Evolutionary conservation across 164 flowering plant genomes (phyloP).

Genomic region (Macadamia tetraphylla): DNA sequence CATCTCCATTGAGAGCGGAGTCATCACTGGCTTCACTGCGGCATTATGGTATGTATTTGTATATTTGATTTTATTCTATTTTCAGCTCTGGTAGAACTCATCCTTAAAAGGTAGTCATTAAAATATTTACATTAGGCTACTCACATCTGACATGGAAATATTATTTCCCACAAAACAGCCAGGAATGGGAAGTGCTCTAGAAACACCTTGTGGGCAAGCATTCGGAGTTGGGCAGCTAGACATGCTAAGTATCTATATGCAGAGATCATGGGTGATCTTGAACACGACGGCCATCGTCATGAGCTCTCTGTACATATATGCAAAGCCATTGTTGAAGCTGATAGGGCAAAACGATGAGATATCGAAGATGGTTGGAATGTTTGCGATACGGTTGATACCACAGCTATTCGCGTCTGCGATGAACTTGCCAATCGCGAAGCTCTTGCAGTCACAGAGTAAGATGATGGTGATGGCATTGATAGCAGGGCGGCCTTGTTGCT

Average conservation of each 20-base stretch:
- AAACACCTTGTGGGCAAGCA: conserved; percentile 36
- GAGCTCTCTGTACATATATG: conserved; percentile 16
- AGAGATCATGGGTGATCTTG: conserved; percentile 34
- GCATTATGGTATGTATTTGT: conserved; percentile 62
- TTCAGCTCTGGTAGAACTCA: too few relatives aligned
- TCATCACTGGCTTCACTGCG: conserved; percentile 64
- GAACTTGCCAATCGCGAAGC: conserved; percentile 22
- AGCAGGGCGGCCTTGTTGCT: conserved; percentile 14
- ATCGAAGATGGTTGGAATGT: conserved; percentile 20
- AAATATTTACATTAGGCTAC: too few relatives aligned
- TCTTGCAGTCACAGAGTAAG: conserved; percentile 28
- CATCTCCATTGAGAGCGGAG: conserved; percentile 59
- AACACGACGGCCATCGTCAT: conserved; percentile 10
- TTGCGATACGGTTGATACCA: conserved; percentile 34
- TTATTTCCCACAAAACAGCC: too few relatives aligned
- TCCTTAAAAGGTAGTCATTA: too few relatives aligned
- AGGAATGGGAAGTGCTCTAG: conserved; percentile 37
- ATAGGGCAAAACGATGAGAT: conserved; percentile 18
- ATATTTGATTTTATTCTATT: too few relatives aligned
- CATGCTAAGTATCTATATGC: conserved; percentile 33
- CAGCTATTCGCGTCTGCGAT: conserved; percentile 25
- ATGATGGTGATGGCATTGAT: conserved; percentile 20
- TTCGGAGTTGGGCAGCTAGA: conserved; percentile 27
- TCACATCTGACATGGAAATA: too few relatives aligned
- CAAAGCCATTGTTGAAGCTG: conserved; percentile 8